Evolutionary conservation across 768 basidiomycete genomes (phyloP), one percentile per base, ranked within the genome.

Genomic region (Suillus fuscotomentosus): DNA sequence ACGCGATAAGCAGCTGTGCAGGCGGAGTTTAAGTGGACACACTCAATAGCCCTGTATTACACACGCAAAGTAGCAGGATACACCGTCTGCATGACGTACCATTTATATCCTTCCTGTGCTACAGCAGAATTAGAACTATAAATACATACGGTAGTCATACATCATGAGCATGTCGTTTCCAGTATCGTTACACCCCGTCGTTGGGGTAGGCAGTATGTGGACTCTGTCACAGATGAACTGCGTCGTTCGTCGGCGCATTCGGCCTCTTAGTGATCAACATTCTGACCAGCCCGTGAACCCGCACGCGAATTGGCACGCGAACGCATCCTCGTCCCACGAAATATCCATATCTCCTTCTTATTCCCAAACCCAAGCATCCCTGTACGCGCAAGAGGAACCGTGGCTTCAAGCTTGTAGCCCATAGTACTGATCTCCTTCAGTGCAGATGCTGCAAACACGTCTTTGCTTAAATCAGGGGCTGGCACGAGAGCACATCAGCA

Each of bases 381-480:
- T 13, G 70, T 63, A 6, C 75, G 70, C 1, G 81, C 86, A 70
- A 93, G 81, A 0, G 86, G 84, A n/a, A 93, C 74, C 24, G 87
- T 84, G 2, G 89, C 88, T 67, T 88, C 85, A 15, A 93, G 82
- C 56, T 82, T 81, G 73, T 84, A 92, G 13, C 87, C 84, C 62
- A 86, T 75, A 24, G 77, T 75, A 67, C 77, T 80, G 66, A 92
- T 80, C 65, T 85, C 83, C 67, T 86, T 85, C 27, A 92, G 76
- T 24, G 89, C 80, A 68, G 88, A 84, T 70, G 88, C 85, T 42
- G 86, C 77, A 70, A 91, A 88, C 22, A 84, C 72, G 47, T 82
- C 77, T 38, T 84, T 82, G 67, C 86, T 83, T 27, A 84, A 75
- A 69, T 81, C 78, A 27, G 77, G 68, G 57, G 72, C 84, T 83